Conservation (phyloP, 345 rosid genomes). For the Cardamine chenopodiifolia region DNA sequence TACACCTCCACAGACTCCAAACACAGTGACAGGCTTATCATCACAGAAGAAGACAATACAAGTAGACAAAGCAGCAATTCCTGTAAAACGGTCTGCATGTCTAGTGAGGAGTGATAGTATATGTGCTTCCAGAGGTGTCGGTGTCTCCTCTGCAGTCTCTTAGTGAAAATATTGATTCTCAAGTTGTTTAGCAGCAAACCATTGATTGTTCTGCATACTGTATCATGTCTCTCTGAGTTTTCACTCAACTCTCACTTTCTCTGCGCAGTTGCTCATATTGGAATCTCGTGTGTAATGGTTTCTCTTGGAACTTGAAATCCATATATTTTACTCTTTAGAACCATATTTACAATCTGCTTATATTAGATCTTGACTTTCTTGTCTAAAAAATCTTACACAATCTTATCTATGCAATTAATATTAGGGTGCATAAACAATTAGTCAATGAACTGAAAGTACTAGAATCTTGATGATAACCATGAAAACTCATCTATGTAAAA, state of each 20-base stretch:
- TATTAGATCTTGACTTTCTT: not conserved
- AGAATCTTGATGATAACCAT: not conserved
- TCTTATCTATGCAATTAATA: not conserved
- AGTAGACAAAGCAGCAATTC: constrained; percentile 44
- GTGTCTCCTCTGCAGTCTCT: constrained; percentile 43
- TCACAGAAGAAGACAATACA: constrained; percentile 44
- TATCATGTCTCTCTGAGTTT: constrained; percentile 29
- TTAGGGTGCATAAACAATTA: not conserved
- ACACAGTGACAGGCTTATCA: constrained; percentile 34
- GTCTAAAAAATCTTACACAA: not conserved
- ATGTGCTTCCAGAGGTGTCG: constrained; percentile 67
- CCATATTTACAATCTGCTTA: not conserved
- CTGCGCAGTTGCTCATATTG: constrained; percentile 21
- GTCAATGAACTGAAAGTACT: not conserved
- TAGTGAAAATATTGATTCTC: constrained; percentile 31
- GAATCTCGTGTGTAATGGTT: constrained; percentile 40
- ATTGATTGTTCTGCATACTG: constrained; percentile 43
- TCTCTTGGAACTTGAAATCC: constrained; percentile 46
- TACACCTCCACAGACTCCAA: constrained; percentile 53
- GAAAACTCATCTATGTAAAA: not conserved
- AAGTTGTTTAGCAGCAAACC: constrained; percentile 48
- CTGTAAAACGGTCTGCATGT: constrained; percentile 51
- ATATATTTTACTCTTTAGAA: constrained; percentile 19
- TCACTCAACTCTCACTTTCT: constrained; percentile 6
- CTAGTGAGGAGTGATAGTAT: constrained; percentile 74